Evolutionary conservation across 257 asterid genomes (phyloP), one percentile per base, ranked within the genome.

Genomic region (Primulina tabacum): DNA sequence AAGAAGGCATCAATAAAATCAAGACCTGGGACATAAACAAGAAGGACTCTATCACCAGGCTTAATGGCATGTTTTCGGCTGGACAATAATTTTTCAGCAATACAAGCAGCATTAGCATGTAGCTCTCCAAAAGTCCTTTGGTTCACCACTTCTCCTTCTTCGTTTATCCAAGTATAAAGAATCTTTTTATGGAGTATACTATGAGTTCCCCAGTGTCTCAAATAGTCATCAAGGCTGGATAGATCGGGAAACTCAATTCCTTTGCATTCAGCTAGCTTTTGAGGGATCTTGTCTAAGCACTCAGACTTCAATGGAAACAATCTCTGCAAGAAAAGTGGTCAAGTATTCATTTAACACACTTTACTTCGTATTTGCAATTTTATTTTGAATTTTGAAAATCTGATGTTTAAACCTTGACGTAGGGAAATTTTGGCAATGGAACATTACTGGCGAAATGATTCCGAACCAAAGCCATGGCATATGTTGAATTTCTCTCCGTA

Each of bases 1-100:
- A 91, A 91, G 81, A 91, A 91, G 60, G 96, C 85, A 73, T 91
- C 97, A 18, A 89, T 56, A 70, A 91, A 91, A 29, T 91, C 96
- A 0, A 91, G 79, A 26, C 97, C 96, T 0, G 97, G 97, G 59
- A 89, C 85, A 60, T 91, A 83, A 63, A 91, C 85, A 1, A 91
- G 87, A 35, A 91, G 91, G 62, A 91, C 92, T 61, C 97, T 80
- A 62, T 87, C 95, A 30, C 96, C 95, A 7, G 92, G 85, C 74
- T 67, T 83, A 58, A 85, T 86, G 43, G 59, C 73, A 11, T 91
- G 96, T 18, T 84, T 91, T 63, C 60, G 75, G 86, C 86, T 79
- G 4, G 90, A 81, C 64, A 89, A 68, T 70, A 91, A 96, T 72
- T 84, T 87, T 37, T 86, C 83, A 10, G 97, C 89, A 26, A 91